Conservation (phyloP, 371 early-diverging fungal genomes). For the Actinomortierella wolfii region DNA sequence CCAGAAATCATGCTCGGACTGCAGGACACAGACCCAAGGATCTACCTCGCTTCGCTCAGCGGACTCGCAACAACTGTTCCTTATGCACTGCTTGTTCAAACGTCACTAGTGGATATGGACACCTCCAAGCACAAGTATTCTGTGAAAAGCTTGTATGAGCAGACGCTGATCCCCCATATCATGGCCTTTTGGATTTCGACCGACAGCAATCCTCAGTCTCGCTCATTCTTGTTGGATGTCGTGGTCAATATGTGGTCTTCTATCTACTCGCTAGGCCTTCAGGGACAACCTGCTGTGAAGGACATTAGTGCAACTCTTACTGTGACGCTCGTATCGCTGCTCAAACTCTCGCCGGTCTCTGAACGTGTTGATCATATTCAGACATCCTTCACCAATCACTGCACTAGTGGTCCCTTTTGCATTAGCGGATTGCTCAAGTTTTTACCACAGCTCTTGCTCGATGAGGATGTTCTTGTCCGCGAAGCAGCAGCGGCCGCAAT, state of each 20-base stretch:
- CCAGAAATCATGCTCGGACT: conserved; percentile 44
- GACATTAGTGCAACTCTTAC: conserved; percentile 41
- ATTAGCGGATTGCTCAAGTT: conserved; percentile 40
- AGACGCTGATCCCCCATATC: conserved; percentile 43
- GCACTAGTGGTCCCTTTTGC: conserved; percentile 36
- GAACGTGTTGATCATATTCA: conserved; percentile 39
- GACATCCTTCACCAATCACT: conserved; percentile 40
- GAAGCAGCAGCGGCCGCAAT: conserved; percentile 39
- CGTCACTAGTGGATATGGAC: conserved; percentile 30
- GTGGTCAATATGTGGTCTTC: conserved; percentile 46
- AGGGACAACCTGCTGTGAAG: conserved; percentile 33
- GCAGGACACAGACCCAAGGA: conserved; percentile 39
- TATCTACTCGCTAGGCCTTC: conserved; percentile 38
- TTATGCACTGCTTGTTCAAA: conserved; percentile 29
- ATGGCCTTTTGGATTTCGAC: conserved; percentile 46
- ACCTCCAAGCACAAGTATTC: conserved; percentile 33
- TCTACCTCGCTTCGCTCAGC: conserved; percentile 35
- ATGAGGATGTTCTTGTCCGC: conserved; percentile 34
- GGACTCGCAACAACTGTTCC: conserved; percentile 40
- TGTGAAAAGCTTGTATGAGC: conserved; percentile 33
- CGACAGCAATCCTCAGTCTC: conserved; percentile 24
- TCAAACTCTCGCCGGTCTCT: conserved; percentile 21
- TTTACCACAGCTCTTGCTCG: conserved; percentile 39
- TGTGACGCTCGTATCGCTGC: conserved; percentile 32
- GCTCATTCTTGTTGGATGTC: conserved; percentile 27